phyloP scores from a whole-genome alignment of 1,284 basidiomycete genomes.

The Rhodotorula mucilaginosa region DNA sequence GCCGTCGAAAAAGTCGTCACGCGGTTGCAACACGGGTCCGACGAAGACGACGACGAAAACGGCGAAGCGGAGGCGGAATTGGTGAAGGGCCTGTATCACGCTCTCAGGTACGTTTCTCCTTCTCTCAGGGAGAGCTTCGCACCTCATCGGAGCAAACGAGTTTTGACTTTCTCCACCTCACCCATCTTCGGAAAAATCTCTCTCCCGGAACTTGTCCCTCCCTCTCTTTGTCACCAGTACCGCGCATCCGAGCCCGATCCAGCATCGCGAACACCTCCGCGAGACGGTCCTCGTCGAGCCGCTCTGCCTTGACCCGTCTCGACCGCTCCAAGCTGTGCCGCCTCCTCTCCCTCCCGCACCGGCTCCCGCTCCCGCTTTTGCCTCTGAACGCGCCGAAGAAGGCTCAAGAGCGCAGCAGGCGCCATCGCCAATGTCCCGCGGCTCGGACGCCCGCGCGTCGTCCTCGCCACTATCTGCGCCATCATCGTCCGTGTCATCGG shows the following conservation, averaged over 20 bases:
- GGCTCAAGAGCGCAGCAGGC: too few relatives aligned
- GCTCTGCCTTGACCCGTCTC: conserved; percentile 27
- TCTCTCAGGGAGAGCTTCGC: neutral
- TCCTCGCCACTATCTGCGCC: too few relatives aligned
- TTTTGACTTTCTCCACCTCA: neutral
- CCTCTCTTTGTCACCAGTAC: conserved; percentile 15
- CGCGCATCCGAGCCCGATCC: conserved; percentile 18
- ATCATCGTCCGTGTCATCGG: too few relatives aligned
- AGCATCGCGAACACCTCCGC: conserved; percentile 39
- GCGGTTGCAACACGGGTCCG: neutral
- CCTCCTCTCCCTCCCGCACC: conserved; percentile 17
- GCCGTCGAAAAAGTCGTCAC: conserved; percentile 16
- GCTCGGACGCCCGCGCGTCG: too few relatives aligned
- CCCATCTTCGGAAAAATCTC: neutral
- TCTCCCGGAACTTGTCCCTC: neutral
- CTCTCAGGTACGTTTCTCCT: conserved; percentile 27
- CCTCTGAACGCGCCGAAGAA: neutral
- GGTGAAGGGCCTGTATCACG: conserved; percentile 22
- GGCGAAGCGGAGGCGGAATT: conserved; percentile 14
- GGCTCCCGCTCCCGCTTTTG: neutral
- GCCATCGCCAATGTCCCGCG: too few relatives aligned
- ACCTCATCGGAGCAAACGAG: neutral
- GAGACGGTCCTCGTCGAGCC: conserved; percentile 43
- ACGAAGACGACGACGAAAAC: too few relatives aligned
- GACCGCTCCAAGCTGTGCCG: conserved; percentile 16